These are phyloP conservation scores for Penicillium rolfsii DNA, from an alignment of 2,329 filamentous ascomycete species.

Conservation along the genomic window DNA sequence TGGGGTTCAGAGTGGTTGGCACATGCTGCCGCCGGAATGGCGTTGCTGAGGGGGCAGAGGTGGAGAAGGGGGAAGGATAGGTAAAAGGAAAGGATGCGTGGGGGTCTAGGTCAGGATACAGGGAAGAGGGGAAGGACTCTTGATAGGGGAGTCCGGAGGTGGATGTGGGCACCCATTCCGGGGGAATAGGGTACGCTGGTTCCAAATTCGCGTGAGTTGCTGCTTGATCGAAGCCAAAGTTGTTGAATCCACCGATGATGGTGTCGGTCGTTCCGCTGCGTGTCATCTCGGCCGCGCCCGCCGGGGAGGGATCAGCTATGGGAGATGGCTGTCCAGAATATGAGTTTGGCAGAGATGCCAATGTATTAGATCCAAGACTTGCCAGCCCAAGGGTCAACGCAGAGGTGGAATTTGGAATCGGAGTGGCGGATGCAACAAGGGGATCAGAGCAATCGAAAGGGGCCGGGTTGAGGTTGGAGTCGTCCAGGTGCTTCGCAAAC, in stretches of 20 bases:
- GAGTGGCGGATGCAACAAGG: neutral
- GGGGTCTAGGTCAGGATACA: conserved; percentile 37
- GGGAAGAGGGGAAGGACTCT: conserved; percentile 20
- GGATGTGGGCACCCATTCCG: conserved; percentile 30
- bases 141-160: conserved; percentile 23
- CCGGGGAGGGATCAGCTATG: conserved; percentile 32
- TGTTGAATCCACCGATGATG: conserved; percentile 47
- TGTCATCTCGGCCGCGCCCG: conserved; percentile 48
- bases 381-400: conserved; percentile 22
- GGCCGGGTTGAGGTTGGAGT: conserved; percentile 25
- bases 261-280: conserved; percentile 52
- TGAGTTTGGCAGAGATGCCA: conserved; percentile 5
- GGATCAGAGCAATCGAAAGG: conserved; percentile 21
- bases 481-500: conserved; percentile 45
- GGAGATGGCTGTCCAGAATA: conserved; percentile 23
- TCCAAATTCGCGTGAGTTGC: conserved; percentile 33
- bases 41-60: conserved; percentile 41
- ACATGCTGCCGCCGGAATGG: conserved; percentile 29
- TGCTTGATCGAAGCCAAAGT: conserved; percentile 50
- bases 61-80: conserved; percentile 40
- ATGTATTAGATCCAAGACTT: conserved; percentile 22
- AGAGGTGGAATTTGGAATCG: conserved; percentile 5
- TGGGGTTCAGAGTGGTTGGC: neutral
- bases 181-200: conserved; percentile 28
- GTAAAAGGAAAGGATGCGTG: conserved; percentile 34